Base-by-base conservation (phyloP, 306 rosid genomes). In the Quercus parvula region DNA sequence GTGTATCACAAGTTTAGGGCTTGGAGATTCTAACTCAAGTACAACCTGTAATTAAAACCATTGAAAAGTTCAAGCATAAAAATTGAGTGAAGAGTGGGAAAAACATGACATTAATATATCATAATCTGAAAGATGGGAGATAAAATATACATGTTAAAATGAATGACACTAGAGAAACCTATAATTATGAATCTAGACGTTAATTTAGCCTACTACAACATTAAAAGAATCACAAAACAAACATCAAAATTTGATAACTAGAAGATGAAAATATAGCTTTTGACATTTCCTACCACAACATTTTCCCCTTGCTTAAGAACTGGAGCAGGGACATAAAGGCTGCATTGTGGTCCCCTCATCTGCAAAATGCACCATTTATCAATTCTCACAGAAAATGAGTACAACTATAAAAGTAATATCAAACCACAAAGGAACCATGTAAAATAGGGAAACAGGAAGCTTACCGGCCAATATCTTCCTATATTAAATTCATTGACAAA, bases 401-500 rank as follows among this genome's bases (percentile, higher is more conserved):
- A 55, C 55, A 74, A 4, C 38, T 38, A 77, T 56, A 56, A 63
- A 77, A 56, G 57, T 41, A 59, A 19, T 44, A 28, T 63, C 57
- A 31, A 76, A 66, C 38, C 71, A 49, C 31, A 68, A 49, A 64
- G 52, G 62, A 69, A 81, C 77, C 71, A 35, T 22, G 14, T 41
- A 46, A 79, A 56, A 69, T 75, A 72, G 52, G 64, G 52, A 30
- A 56, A 74, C 31, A 30, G 17, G 71, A 15, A 54, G 19, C 82
- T 79, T 92, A 92, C 98, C 90, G 93, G 99, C 99, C 99, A 95
- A 84, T 85, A 95, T 87, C 97, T 91, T 84, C 98, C 99, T 2
- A 95, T 56, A 74, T 91, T 91, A 81, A 92, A 95, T 71, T 91
- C 88, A 81, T 95, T 91, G 69, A 92, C 83, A 80, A 85, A 90